Evolutionary conservation across 768 basidiomycete genomes (phyloP), one percentile per base, ranked within the genome.

Genomic region (Xanthoconium purpureum): DNA sequence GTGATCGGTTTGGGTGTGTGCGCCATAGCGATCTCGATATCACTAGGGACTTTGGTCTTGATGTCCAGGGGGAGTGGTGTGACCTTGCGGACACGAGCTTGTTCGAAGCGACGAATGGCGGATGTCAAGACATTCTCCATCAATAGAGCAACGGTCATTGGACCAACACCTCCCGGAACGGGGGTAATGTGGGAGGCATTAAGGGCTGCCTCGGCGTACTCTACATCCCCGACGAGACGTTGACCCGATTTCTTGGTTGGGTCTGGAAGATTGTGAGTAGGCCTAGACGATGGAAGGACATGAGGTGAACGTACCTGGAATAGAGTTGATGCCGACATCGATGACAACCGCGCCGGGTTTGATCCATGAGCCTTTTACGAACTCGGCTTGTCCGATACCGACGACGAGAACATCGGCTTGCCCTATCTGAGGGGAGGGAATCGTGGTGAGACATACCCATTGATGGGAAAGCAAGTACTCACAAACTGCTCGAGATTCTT

Each of bases 91-190:
- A 80, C 70, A 47, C 86, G 82, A 43, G 82, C 74, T 49, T 83
- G 78, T 61, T 89, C 83, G 81, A 89, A 94, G 49, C 85, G 80
- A 50, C 91, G 85, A 71, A 90, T 82, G 24, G 95, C 94, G 47
- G 93, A 88, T 60, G 80, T 77, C 62, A 93, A 76, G 2, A 95
- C 96, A 74, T 98, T 99, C 67, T 86, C 82, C 95, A 99, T 98
- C 60, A 99, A 85, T 78, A 98, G 81, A 20, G 97, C 97, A 55
- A 99, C 97, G 14, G 97, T 99, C 95, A 98, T 97, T n/a, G 97
- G 97, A 13, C 97, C 97, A 50, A 99, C 97, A 55, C 97, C 97
- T 72, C 97, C 97, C 0, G 97, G 97, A 28, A 99, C 97, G 20
- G 97, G 97, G 0, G 97, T 99, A 65, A 99, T 97, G 73, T 88